Base-by-base conservation (phyloP, 768 basidiomycete species). In the Trametes maxima region DNA sequence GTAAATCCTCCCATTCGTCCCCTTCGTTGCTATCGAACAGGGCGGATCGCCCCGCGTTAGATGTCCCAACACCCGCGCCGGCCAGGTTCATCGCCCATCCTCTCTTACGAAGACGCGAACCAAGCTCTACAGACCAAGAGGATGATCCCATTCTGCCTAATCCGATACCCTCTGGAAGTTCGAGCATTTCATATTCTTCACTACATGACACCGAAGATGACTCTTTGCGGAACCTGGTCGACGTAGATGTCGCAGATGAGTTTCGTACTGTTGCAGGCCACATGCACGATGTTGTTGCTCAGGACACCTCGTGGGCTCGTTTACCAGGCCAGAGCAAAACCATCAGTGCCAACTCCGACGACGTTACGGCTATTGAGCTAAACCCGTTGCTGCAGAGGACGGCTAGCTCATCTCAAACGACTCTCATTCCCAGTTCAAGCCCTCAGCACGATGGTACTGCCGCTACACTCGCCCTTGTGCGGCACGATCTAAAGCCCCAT, bases 401-500 rank as follows among this genome's bases (percentile, higher is more conserved):
- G 5, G 37, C 28, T 10, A 52, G 52, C n/a, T 45, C 44, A 2
- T 44, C 56, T 2, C 43, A 42, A 19, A 55, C 48, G n/a, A 44
- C 43, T 8, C 13, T 37, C 11, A 21, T 22, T n/a, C 35, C 43
- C 2, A n/a, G 28, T 33, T 21, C 47, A 11, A 39, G 19, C 5
- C 5, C 35, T 33, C 12, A n/a, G 21, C n/a, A 46, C 28, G 54
- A 28, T n/a, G 37, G 53, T 22, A 63, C 61, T 7, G 53, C 60
- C 7, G 39, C 56, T 16, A 63, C 63, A 8, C 59, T 66, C 35
- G 63, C 63, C 12, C 50, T 55, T 5, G 33, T 24, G 3, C 39
- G 48, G 5, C 45, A 22, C 3, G 1, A 47, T 33, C 21, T 50
- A 2, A 57, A 53, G 7, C 17, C 60, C 35, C 82, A 83, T 65